Evolutionary conservation across 2,329 filamentous ascomycete genomes (phyloP), one percentile per base, ranked within the genome.

Genomic region (Calonectria hawksworthii): DNA sequence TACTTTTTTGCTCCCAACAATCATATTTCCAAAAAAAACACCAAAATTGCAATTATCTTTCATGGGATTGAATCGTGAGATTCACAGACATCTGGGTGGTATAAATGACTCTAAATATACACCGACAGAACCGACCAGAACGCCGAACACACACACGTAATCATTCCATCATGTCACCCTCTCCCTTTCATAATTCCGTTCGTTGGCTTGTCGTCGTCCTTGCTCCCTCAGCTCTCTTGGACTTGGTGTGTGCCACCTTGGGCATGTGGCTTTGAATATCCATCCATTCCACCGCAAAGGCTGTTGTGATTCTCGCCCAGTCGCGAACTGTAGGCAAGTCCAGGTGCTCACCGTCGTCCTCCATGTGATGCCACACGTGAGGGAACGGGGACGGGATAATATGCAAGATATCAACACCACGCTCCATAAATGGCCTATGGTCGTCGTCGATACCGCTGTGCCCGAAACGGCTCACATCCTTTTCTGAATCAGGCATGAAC

Each of bases 271-370:
- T 82, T 28, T 86, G 86, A 75, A 99, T 85, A 78, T 98, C 96
- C 91, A 99, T 92, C 96, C 96, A 99, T 85, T 99, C 96, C 0
- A 94, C 93, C 41, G 93, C 91, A 86, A 99, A 99, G 0, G 93
- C 96, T 0, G 94, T 93, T 9, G 96, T 88, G 64, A 99, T 93
- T 83, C 91, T 93, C 23, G 94, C 92, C 97, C 97, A 99, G 84
- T 99, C 97, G 80, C 94, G 91, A 44, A 96, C 91, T 0, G 94
- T 96, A 11, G 91, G 88, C 78, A 93, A 87, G 84, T 99, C 95
- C 71, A 99, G 86, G 85, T 99, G 94, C 78, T 93, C 92, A 2
- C 92, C 96, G 80, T 98, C 93, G 82, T 99, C 97, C 0, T 93
- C 87, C 80, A 96, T 92, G 1, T 89, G 93, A 86, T 99, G 97